Evolutionary conservation across 179 eudicot genomes (phyloP).

Genomic region (Kewa caespitosa): DNA sequence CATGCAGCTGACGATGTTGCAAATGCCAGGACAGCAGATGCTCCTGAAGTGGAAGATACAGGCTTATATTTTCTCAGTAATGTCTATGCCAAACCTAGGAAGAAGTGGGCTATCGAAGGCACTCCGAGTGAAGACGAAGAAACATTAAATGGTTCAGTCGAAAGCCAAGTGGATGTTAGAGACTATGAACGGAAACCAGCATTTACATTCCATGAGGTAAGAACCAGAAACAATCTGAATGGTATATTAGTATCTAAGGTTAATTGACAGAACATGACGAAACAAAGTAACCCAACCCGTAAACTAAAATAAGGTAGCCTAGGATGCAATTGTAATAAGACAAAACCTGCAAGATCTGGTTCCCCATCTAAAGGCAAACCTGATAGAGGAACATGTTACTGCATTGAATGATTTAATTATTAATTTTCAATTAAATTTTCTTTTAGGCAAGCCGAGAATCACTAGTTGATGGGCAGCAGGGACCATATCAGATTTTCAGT

Average conservation of each 20-base stretch:
- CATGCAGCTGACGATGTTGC: constrained; percentile 16
- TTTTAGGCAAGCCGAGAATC: constrained; percentile 23
- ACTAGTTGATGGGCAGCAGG: constrained; percentile 16
- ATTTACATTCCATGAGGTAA: constrained; percentile 24
- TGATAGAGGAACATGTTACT: constrained; percentile 20
- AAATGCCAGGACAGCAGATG: constrained; percentile 12
- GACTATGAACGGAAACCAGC: constrained; percentile 19
- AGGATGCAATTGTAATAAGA: background rate
- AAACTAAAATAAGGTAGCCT: background rate
- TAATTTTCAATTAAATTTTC: background rate
- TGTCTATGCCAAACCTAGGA: constrained; percentile 34
- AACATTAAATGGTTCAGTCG: constrained; percentile 12
- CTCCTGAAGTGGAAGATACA: constrained; percentile 22
- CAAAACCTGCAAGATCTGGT: constrained; percentile 25
- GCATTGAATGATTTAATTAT: background rate
- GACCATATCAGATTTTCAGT: constrained; percentile 13
- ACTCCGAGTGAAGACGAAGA: constrained; percentile 13
- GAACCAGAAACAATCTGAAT: constrained; percentile 9
- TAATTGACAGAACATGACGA: background rate
- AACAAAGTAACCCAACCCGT: background rate
- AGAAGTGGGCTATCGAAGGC: constrained; percentile 28
- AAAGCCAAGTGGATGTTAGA: constrained; percentile 13
- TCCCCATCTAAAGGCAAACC: constrained; percentile 20
- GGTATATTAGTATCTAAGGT: background rate
- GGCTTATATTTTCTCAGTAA: constrained; percentile 27